Base-by-base conservation (phyloP, 305 asterid species). In the Solanum hybrid region DNA sequence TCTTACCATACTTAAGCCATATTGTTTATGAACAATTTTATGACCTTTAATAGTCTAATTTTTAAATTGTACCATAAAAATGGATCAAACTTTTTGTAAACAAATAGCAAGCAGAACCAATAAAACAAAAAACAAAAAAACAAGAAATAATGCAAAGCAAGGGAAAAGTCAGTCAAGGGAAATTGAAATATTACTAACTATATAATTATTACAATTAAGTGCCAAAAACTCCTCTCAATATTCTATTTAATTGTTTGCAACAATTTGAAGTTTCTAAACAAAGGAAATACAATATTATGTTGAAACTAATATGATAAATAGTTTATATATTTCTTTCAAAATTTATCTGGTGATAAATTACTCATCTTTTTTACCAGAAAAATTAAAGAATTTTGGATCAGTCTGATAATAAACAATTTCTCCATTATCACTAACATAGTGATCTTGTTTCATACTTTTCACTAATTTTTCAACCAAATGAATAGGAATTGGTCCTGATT, bases 391-490 rank as follows among this genome's bases (percentile, higher is more conserved):
- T 39, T 93, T 89, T 34, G 96, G 88, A 90, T 97, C 99, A 5
- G 98, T 94, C 91, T 96, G 95, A 87, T 97, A 97, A 87, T 88
- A 97, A 78, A 97, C 96, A 80, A 97, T 31, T 37, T 97, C 98
- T 22, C 98, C 99, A 0, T 92, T 89, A 89, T 97, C 97, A 33
- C 97, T 96, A 79, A 97, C 99, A 39, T 93, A 97, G 89, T 96
- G 99, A 90, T 97, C 99, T 91, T 92, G 89, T 87, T 92, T 90
- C 94, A 97, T 90, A 95, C 99, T 97, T 92, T 90, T 92, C 3
- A 92, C 76, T 65, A 97, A 94, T 36, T 93, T 93, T 68, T 92
- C 94, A 89, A 97, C 22, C 91, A 97, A 91, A 91, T 95, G 93
- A 32, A 95, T 57, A 1, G 99, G 99, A 39, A 97, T 88, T 1